phyloP scores from a whole-genome alignment of 768 basidiomycete genomes.

The Podaxis sp. region DNA sequence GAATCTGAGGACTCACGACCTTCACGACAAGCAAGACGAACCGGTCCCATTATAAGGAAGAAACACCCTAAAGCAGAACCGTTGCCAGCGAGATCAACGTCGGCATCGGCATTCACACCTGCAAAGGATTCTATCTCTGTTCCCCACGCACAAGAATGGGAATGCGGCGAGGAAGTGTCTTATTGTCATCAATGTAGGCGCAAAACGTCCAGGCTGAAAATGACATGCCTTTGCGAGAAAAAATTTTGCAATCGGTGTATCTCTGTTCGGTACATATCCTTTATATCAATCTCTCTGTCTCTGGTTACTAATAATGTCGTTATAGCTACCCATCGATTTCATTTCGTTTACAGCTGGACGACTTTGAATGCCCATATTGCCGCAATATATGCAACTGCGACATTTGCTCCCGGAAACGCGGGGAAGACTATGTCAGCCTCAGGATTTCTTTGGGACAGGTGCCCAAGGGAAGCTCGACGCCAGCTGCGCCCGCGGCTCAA shows the following conservation, averaged over 20 bases:
- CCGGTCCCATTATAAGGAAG: not conserved
- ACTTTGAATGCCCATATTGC: constrained; percentile 12
- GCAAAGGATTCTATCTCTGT: not conserved
- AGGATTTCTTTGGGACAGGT: not conserved
- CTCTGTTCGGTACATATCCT: constrained; percentile 2
- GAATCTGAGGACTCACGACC: not conserved
- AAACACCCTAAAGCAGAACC: not conserved
- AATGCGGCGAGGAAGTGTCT: not conserved
- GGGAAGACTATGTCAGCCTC: constrained; percentile 13
- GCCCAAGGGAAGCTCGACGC: not conserved
- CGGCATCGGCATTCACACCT: not conserved
- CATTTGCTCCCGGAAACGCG: constrained; percentile 10
- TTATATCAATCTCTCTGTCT: not conserved
- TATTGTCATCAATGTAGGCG: constrained; percentile 15
- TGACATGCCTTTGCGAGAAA: constrained; percentile 11
- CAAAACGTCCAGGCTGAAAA: constrained; percentile 9
- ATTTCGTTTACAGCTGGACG: constrained; percentile 5
- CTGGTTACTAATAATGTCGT: not conserved
- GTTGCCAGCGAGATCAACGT: not conserved
- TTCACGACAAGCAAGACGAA: not conserved
- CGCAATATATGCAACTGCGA: constrained; percentile 14
- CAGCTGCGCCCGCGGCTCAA: not conserved
- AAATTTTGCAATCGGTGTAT: constrained; percentile 16
- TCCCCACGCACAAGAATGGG: not conserved
- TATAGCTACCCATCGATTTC: constrained; percentile 5